These are phyloP conservation scores for Phialophora chinensis DNA, from an alignment of 2,329 filamentous ascomycete genomes.

Conservation along the genomic window DNA sequence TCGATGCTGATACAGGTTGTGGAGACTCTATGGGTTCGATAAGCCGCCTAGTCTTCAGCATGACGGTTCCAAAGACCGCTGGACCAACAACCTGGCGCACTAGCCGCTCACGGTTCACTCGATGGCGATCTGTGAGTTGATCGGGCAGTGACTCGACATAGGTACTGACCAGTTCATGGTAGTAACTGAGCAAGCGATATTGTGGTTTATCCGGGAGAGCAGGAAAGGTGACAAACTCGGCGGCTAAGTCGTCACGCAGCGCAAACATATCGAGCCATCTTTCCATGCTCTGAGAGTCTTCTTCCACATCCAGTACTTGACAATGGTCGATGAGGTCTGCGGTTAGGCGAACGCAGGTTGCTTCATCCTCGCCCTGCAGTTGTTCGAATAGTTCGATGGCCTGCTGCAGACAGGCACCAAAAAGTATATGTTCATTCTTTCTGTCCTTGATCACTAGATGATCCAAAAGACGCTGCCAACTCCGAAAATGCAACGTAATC, in stretches of 20 bases:
- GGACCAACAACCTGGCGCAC: slow-evolving; percentile 30
- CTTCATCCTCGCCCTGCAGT: background rate
- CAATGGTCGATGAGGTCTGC: slow-evolving; percentile 15
- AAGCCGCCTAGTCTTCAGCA: slow-evolving; percentile 6
- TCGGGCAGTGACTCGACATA: slow-evolving; percentile 27
- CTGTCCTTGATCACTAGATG: slow-evolving; percentile 1
- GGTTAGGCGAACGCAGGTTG: slow-evolving; percentile 8
- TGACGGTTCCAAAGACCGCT: slow-evolving; percentile 20
- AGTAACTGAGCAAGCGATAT: slow-evolving; percentile 13
- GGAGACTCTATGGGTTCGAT: slow-evolving; percentile 1
- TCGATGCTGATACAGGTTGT: background rate
- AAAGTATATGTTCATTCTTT: background rate
- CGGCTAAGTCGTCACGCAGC: background rate
- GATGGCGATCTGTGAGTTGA: slow-evolving; percentile 29
- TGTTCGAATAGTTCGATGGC: slow-evolving; percentile 9
- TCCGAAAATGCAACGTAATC: slow-evolving; percentile 1
- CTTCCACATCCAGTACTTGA: slow-evolving; percentile 25
- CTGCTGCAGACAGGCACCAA: slow-evolving; percentile 6
- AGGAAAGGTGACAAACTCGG: slow-evolving; percentile 2
- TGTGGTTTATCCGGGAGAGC: background rate
- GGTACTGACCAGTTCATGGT: slow-evolving; percentile 16
- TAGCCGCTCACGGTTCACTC: slow-evolving; percentile 35
- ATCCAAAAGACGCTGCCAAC: slow-evolving; percentile 23
- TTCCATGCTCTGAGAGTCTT: slow-evolving; percentile 17
- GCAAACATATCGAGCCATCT: slow-evolving; percentile 13